Conservation (phyloP, 2,329 filamentous ascomycete genomes). For the Coniochaeta sp. region DNA sequence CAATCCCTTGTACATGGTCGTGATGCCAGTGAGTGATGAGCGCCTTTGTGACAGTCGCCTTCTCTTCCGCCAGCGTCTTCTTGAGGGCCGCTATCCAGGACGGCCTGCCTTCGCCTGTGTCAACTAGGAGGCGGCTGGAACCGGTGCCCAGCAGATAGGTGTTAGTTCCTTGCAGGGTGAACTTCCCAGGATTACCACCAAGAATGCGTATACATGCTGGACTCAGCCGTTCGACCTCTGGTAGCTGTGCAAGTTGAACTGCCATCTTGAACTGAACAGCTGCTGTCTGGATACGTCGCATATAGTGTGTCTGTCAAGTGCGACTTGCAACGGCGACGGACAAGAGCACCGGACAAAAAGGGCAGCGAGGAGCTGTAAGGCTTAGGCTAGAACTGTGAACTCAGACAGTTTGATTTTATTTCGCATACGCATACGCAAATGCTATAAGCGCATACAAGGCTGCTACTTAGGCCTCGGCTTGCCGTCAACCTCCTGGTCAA, state of each 20-base stretch:
- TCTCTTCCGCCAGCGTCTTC: slow-evolving; percentile 57
- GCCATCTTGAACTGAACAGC: slow-evolving; percentile 39
- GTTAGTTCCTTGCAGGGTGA: slow-evolving; percentile 73
- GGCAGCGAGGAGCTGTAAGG: not conserved
- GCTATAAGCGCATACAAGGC: not conserved
- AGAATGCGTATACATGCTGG: slow-evolving; percentile 74
- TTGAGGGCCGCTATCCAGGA: slow-evolving; percentile 65
- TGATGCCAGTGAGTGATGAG: slow-evolving; percentile 89
- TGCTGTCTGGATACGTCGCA: not conserved
- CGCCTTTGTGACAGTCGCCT: slow-evolving; percentile 58
- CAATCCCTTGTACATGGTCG: slow-evolving; percentile 75
- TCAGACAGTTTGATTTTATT: too few species aligned
- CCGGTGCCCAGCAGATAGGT: slow-evolving; percentile 88
- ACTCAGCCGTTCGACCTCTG: slow-evolving; percentile 70
- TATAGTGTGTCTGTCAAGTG: not conserved
- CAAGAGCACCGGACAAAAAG: not conserved
- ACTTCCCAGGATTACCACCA: slow-evolving; percentile 85
- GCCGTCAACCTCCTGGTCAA: not conserved
- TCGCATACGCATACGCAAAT: not conserved
- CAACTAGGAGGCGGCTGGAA: slow-evolving; percentile 66
- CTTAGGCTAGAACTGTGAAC: not conserved
- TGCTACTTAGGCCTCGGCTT: not conserved
- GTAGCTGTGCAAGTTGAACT: slow-evolving; percentile 54
- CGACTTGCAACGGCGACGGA: not conserved
- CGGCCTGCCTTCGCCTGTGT: slow-evolving; percentile 77